Base-by-base conservation (phyloP, 2,329 filamentous ascomycete genomes). In the Tolypocladium endophyticum region DNA sequence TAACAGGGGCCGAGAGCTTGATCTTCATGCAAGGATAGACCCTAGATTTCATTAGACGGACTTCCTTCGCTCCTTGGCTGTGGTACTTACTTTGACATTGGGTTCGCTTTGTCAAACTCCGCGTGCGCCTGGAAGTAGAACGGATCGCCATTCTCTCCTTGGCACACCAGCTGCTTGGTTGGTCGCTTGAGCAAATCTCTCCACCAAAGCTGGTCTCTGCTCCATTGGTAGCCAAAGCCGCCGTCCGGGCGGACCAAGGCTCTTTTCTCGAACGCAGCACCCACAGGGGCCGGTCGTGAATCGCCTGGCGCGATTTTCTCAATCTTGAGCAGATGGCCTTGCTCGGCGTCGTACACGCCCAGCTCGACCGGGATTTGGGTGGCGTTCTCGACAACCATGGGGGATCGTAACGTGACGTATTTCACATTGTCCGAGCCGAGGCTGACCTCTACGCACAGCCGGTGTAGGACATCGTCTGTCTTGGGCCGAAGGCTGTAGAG, bases 91-190 rank as follows among this genome's bases (percentile, higher is more conserved):
- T 81, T 87, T 1, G 88, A 89, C 61, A 96, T 77, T 3, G 94
- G 92, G 66, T 95, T 92, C 55, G 88, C 86, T 72, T 85, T 87
- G 71, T 97, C 90, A 70, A 86, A 97, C 4, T 84, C 85, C 2
- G 94, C 89, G 70, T 96, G 90, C 73, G 96, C 87, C 73, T 97
- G 94, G 77, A 99, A 99, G 74, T 96, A 97, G 74, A 99, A 99
- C 0, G 92, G 90, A 53, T 95, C 89, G 53, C 88, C 89, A 63
- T 86, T 86, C 66, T 97, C 93, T 18, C 91, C 91, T 66, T 88
- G 87, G 74, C 94, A 99, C 28, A 90, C 89, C 65, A 99, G 82
- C 1, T 93, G 96, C 65, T 88, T 86, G 0, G 91, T 96, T 16
- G 92, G 91, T 58, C 87, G 81, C 70, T 90, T 90, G 58, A 97